Base-by-base conservation (phyloP, 2,329 filamentous ascomycete species). In the Trichoderma arundinaceum region DNA sequence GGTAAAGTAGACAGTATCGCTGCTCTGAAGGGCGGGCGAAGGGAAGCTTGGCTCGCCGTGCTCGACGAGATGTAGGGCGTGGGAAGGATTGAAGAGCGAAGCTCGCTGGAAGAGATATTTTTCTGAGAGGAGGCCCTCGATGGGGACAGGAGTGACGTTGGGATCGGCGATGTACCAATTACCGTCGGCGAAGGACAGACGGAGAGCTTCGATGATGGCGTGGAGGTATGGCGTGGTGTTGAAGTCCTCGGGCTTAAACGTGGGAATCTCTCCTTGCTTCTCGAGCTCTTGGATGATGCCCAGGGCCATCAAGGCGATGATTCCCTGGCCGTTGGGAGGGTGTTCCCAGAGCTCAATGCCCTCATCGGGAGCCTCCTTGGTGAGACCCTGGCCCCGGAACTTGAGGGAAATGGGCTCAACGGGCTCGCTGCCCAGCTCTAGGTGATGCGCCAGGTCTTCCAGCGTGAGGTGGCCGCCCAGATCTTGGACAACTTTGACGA, bases 1-100 rank as follows among this genome's bases (percentile, higher is more conserved):
- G 65, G 90, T 88, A 74, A 98, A 96, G 81, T 98, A 98, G 33
- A 98, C 95, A 0, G 95, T 98, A 77, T 99, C 95, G 76, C 90
- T 91, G 78, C 91, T 90, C 68, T 89, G 89, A 67, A 96, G 87
- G 0, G 94, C 94, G 0, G 93, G 93, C 1, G 75, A 92, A 2
- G 71, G 65, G 39, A 75, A 91, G 0, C 72, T 68, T 0, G 82
- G 83, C 28, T 80, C 73, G 64, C 94, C 94, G 74, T 92, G 90
- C 49, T 86, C 79, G 1, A 90, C 77, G 7, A 84, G 79, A 0
- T 82, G 76, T 70, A 90, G 90, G 0, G 90, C 77, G 61, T 86
- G 85, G 0, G 83, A 80, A 0, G 86, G 75, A 66, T 84, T 76
- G 71, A 89, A 88, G 6, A 90, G 81, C 67, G 79, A 75, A 7